These are phyloP conservation scores for Piper longum DNA, from an alignment of 164 flowering plant genomes.

Conservation along the genomic window DNA sequence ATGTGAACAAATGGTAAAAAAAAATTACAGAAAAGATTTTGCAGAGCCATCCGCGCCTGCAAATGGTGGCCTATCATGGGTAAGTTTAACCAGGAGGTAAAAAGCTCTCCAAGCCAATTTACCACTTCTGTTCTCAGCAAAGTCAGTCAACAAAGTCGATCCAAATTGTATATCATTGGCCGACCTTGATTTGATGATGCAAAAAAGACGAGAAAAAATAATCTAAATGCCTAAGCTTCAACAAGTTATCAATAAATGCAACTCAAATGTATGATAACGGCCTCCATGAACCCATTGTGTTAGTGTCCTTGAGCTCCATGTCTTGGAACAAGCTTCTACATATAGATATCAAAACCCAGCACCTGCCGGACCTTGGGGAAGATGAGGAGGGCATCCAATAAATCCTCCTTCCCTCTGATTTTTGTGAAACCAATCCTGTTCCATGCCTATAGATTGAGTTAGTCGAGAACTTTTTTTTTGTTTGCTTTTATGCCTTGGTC, in stretches of 20 bases:
- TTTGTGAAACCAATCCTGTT: not conserved
- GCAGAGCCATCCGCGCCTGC: slow-evolving; percentile 3
- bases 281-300: slow-evolving; percentile 4
- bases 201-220: not conserved
- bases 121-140: not conserved
- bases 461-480: slow-evolving; percentile 8
- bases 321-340: slow-evolving; percentile 3
- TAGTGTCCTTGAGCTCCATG: slow-evolving; percentile 7
- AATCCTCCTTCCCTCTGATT: slow-evolving; percentile 3
- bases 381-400: slow-evolving; percentile 4
- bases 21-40: not conserved
- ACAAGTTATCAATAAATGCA: not conserved
- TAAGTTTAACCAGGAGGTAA: not conserved
- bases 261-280: slow-evolving; percentile 18
- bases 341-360: not conserved
- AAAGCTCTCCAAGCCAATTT: not conserved
- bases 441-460: slow-evolving; percentile 7
- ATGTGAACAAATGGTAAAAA: not conserved
- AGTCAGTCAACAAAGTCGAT: not conserved
- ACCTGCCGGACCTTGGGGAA: not conserved
- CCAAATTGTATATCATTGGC: not conserved
- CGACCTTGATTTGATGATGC: not conserved
- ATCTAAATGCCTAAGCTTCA: not conserved
- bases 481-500: not conserved
- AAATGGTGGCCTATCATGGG: slow-evolving; percentile 8